A percentile compares a stretch with the other conserved stretches of the same genome.
Conservation (phyloP, 208 protist species). For the Wallacemonas sp. region DNA sequence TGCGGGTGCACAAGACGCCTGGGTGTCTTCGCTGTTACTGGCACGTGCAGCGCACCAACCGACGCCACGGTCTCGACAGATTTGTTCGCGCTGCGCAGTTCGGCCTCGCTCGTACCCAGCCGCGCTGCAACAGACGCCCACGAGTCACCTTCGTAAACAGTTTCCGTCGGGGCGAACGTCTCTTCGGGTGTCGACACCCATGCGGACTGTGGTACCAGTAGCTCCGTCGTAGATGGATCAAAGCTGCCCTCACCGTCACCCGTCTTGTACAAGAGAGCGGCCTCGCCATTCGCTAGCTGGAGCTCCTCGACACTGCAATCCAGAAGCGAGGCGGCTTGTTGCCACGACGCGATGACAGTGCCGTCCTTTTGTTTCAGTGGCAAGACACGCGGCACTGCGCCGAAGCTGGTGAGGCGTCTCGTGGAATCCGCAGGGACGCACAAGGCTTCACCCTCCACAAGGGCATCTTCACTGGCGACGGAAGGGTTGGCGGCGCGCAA, state of each 20-base stretch:
- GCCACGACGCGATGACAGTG: constrained; percentile 45
- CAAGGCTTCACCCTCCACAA: constrained; percentile 43
- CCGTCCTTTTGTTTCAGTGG: constrained; percentile 33
- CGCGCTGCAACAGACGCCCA: constrained; percentile 51
- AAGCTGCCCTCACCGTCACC: constrained; percentile 44
- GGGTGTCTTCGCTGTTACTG: constrained; percentile 34
- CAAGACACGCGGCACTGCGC: constrained; percentile 39
- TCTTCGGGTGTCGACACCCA: constrained; percentile 27
- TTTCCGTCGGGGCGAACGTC: constrained; percentile 60
- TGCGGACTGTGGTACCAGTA: constrained; percentile 63
- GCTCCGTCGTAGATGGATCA: constrained; percentile 49
- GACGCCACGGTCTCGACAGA: constrained; percentile 20
- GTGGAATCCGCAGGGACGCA: constrained; percentile 52
- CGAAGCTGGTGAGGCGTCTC: constrained; percentile 57
- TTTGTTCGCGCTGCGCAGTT: constrained; percentile 47
- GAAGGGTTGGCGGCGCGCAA: constrained; percentile 47
- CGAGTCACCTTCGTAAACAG: constrained; percentile 59
- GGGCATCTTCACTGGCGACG: constrained; percentile 22
- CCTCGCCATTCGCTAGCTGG: constrained; percentile 73
- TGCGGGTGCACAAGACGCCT: constrained; percentile 70
- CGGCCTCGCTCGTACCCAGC: constrained; percentile 50
- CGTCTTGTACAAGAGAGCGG: constrained; percentile 53
- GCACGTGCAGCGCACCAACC: constrained; percentile 41
- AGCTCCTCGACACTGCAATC: constrained; percentile 84
- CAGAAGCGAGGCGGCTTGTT: constrained; percentile 61